Evolutionary conservation across 2,329 filamentous ascomycete genomes (phyloP), one percentile per base, ranked within the genome.

Genomic region (Trichoderma guizhouense): DNA sequence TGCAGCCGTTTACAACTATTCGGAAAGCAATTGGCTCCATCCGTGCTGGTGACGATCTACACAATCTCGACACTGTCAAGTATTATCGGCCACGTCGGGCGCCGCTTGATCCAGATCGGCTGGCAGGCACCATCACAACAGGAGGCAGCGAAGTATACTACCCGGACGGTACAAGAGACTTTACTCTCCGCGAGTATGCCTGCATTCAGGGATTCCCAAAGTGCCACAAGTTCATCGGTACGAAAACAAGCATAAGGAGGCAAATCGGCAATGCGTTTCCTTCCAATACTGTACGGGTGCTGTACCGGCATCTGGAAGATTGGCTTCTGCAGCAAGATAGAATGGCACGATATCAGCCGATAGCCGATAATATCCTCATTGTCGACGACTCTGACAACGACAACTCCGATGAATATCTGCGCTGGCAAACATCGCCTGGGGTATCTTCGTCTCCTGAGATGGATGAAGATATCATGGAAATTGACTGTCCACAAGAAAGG

Each of bases 211-310:
- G 90, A 0, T 96, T 96, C 67, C 91, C 92, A 0, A 72, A 81
- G 0, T 77, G 82, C 2, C 91, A 93, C 77, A 78, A 79, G 0
- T 95, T 95, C 76, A 73, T 81, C 0, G 81, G 81, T 0, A 82
- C 79, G 0, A 78, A 79, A 21, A 81, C 79, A 0, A 79, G 77
- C 15, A 81, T 88, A 18, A 87, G 87, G 74, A 86, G 84, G 74
- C 92, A 94, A 78, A 92, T 95, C 74, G 93, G 93, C 0, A 95
- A 96, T 76, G 93, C 93, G 0, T 93, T 95, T 18, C 92, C 93
- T 0, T 89, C 92, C 0, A 82, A 82, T 32, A 85, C 87, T 0
- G 88, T 88, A 3, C 80, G 81, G 30, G 79, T 84, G 0, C 76
- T 89, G 0, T 88, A 86, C 73, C 77, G 78, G n/a, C 85, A 88